Evolutionary conservation across 306 rosid genomes (phyloP), one percentile per base, ranked within the genome.

Genomic region (Pueraria montana): DNA sequence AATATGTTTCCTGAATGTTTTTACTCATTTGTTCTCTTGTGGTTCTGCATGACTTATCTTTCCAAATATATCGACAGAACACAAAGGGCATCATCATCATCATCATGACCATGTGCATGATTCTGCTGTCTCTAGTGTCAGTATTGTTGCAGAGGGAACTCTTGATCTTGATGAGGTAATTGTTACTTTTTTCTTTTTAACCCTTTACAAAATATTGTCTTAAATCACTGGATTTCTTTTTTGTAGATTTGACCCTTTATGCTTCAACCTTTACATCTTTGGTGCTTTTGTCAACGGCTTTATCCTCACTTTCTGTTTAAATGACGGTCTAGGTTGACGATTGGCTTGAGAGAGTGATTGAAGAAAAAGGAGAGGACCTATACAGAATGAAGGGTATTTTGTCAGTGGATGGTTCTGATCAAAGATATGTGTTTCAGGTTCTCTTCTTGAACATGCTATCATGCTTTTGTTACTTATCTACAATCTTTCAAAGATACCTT

Each of bases 331-430:
- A 95, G 97, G 84, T 91, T 38, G 97, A 95, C 13, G 98, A 95
- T 86, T 95, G 98, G 98, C 91, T 95, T 14, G 97, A 95, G 81
- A 88, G 98, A 81, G 46, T 95, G 86, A 80, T 91, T 40, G 98
- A 89, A 82, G 97, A 93, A 80, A 95, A 95, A 83, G 98, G 97
- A 74, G 98, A 95, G 55, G 97, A 95, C 83, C 89, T 95, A 82
- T 95, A 95, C 84, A 93, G 97, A 86, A 91, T 95, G 97, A 95
- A 95, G 78, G 98, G 98, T 21, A 85, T 93, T 69, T 87, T 95
- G 76, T 88, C 92, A 56, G 94, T 95, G 27, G 83, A 84, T 64
- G 94, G 85, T 75, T 88, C 90, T 5, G 94, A 93, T 55, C 95
- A 95, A 64, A 91, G 95, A 66, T 91, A 93, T 58, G 97, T 91